phyloP scores from a whole-genome alignment of 768 basidiomycete species.

The Lanmaoa pseudosensibilis region DNA sequence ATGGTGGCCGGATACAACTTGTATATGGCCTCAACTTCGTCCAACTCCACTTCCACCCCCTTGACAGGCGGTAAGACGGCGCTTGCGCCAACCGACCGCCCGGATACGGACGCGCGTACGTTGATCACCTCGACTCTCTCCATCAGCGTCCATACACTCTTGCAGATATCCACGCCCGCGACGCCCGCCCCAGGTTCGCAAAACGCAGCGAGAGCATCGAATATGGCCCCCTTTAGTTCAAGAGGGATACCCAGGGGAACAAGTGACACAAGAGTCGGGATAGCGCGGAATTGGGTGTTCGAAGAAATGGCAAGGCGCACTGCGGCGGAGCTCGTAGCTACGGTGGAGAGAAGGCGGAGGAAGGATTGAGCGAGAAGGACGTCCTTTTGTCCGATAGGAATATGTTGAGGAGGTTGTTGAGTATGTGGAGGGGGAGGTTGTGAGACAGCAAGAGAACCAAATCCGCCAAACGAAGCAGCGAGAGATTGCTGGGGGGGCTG shows the following conservation, averaged over 20 bases:
- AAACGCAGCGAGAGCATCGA: slow-evolving; percentile 80
- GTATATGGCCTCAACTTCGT: slow-evolving; percentile 79
- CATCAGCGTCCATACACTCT: slow-evolving; percentile 80
- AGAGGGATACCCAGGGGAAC: slow-evolving; percentile 80
- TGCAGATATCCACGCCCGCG: slow-evolving; percentile 76
- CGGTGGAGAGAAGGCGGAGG: slow-evolving; percentile 73
- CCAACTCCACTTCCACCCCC: slow-evolving; percentile 84
- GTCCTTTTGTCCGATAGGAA: slow-evolving; percentile 63
- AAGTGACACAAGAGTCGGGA: slow-evolving; percentile 76
- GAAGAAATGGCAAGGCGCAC: slow-evolving; percentile 77
- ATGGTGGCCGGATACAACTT: slow-evolving; percentile 86
- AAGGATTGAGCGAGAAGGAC: slow-evolving; percentile 79
- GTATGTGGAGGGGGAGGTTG: slow-evolving; percentile 32
- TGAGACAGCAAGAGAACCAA: slow-evolving; percentile 29
- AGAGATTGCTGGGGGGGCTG: slow-evolving; percentile 46
- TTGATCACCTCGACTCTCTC: slow-evolving; percentile 84
- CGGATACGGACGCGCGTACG: slow-evolving; percentile 49
- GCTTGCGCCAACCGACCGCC: slow-evolving; percentile 28
- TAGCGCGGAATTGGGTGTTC: slow-evolving; percentile 76
- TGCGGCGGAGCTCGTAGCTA: slow-evolving; percentile 70
- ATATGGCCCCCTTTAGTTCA: slow-evolving; percentile 86
- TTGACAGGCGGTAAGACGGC: slow-evolving; percentile 53
- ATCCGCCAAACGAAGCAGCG: slow-evolving; percentile 30
- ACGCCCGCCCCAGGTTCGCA: slow-evolving; percentile 76
- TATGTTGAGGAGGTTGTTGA: slow-evolving; percentile 43